Percentiles rank a stretch among this genome's conserved stretches.
Evolutionary conservation across 140 eudicot species (phyloP).

Genomic region (Oenanthe javanica): DNA sequence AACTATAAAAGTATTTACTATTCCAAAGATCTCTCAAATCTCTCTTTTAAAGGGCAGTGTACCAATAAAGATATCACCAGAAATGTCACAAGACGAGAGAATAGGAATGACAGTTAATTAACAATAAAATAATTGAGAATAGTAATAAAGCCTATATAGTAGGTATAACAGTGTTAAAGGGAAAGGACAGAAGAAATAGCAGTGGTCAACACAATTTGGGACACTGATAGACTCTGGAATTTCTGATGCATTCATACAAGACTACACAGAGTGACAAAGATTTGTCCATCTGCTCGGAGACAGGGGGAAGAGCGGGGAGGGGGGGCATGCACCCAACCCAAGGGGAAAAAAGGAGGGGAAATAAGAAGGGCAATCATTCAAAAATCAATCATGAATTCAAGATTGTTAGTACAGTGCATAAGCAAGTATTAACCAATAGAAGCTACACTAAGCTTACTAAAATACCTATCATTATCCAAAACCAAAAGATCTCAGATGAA

Average conservation of each 20-base stretch:
- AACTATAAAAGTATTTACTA: background rate
- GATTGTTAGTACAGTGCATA: no score
- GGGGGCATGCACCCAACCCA: no score
- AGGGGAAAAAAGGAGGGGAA: no score
- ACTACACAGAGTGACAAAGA: background rate
- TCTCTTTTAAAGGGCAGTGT: background rate
- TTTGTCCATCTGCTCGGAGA: background rate
- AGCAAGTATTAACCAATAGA: background rate
- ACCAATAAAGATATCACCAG: background rate
- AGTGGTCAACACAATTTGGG: conserved; percentile 12
- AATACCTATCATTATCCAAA: no score
- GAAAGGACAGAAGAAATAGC: background rate
- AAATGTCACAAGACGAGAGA: background rate
- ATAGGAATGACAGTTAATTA: background rate
- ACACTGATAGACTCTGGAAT: conserved; percentile 7
- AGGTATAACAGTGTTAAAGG: conserved; percentile 6
- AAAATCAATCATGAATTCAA: background rate
- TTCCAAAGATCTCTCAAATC: background rate
- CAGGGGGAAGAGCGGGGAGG: background rate
- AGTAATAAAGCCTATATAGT: background rate
- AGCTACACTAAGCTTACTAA: no score
- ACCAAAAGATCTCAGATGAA: no score
- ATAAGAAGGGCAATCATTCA: background rate
- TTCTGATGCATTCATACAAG: background rate
- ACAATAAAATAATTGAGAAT: background rate